Evolutionary conservation across 768 basidiomycete genomes (phyloP).

Genomic region (Trametes cinnabarina): DNA sequence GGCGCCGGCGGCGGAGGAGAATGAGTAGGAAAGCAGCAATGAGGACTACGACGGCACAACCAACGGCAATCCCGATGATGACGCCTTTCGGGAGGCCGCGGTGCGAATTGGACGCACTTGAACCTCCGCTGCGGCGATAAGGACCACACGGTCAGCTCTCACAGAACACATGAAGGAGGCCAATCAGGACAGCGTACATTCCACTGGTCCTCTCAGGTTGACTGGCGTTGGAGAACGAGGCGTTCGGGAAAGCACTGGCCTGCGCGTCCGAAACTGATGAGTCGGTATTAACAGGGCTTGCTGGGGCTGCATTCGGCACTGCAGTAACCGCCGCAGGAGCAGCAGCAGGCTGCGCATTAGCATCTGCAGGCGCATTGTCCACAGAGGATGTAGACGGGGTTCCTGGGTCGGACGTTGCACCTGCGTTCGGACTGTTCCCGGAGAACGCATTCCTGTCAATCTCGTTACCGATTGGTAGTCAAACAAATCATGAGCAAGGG

Average conservation of each 20-base stretch:
- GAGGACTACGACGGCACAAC: conserved; percentile 2
- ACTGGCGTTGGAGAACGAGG: neutral
- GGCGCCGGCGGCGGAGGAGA: conserved; percentile 10
- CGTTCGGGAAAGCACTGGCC: neutral
- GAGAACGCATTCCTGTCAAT: neutral
- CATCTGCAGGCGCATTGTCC: neutral
- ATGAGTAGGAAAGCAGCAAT: conserved; percentile 8
- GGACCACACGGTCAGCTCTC: neutral
- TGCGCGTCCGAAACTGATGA: neutral
- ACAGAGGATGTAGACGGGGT: neutral
- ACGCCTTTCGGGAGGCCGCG: conserved; percentile 11
- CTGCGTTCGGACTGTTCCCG: too few species aligned
- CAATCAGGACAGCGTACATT: neutral
- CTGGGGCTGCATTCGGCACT: neutral
- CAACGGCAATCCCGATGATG: conserved; percentile 14
- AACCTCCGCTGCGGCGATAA: neutral
- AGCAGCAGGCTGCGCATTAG: too few species aligned
- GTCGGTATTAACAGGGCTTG: neutral
- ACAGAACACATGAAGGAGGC: too few species aligned
- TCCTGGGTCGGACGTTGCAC: too few species aligned
- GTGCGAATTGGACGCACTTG: conserved; percentile 1
- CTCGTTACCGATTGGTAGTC: too few species aligned
- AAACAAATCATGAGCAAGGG: too few species aligned
- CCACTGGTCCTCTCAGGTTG: neutral
- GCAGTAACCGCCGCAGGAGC: neutral